Evolutionary conservation across 148 eudicot genomes (phyloP), one percentile per base, ranked within the genome.

Genomic region (Bassia scoparia): DNA sequence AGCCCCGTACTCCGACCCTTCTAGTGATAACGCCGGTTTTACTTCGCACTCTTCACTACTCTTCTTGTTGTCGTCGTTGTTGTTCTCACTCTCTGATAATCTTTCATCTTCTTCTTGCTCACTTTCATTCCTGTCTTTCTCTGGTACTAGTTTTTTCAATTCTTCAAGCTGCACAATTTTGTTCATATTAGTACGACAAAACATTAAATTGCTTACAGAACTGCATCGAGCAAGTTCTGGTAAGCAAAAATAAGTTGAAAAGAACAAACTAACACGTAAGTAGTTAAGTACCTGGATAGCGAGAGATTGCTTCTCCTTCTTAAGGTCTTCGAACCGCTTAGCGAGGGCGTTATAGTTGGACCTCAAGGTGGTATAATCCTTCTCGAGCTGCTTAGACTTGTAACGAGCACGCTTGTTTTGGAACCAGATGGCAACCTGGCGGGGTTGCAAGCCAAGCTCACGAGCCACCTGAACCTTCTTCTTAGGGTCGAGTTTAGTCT

Each of bases 401-500:
- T 84, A 87, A 13, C 95, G 79, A 62, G 95, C 95, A 35, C 95
- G 71, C 67, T 86, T 87, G 67, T 89, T 89, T 79, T 89, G 95
- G 37, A 89, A 89, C 95, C 95, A 89, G 29, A 89, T 89, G 0
- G 90, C 90, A n/a, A 89, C 89, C 58, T 89, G 94, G 17, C 90
- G 77, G 0, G 89, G 89, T 21, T 89, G 85, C 55, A 89, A 66
- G 0, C 89, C 91, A 3, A 89, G 81, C 53, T 89, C 88, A 44
- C 71, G 71, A 6, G 91, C 95, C 44, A 87, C 70, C 74, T 86
- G 87, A n/a, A 83, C 67, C 80, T 87, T 89, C 82, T 86, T 86
- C 74, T 78, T 74, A 0, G 95, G 91, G 46, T 89, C 95, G 0
- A 89, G 81, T 77, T 87, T 89, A 2, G 89, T 72, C 73, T 89